These are phyloP conservation scores for Trichoderma breve DNA, from an alignment of 2,329 filamentous ascomycete species.

Conservation along the genomic window DNA sequence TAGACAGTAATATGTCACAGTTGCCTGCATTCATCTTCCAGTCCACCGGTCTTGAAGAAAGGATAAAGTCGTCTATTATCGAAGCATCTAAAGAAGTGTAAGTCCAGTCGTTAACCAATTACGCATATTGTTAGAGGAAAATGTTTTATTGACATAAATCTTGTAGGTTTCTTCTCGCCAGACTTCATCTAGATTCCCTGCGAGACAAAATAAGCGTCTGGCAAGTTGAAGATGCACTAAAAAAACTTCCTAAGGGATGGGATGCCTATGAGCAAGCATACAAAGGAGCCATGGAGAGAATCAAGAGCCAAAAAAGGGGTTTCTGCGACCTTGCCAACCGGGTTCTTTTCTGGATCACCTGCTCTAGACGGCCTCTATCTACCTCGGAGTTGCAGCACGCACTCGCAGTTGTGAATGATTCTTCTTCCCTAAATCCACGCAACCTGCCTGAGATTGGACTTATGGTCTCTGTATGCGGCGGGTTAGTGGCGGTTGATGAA, in stretches of 20 bases:
- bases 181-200: neutral
- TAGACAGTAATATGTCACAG: neutral
- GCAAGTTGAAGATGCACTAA: neutral
- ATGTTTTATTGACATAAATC: no score
- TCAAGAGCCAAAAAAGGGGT: neutral
- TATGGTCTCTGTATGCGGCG: neutral
- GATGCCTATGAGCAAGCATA: neutral
- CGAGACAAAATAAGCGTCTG: neutral
- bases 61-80: neutral
- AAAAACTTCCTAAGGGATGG: neutral
- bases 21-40: neutral
- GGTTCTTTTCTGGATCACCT: neutral
- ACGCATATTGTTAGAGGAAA: no score
- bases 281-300: neutral
- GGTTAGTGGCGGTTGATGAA: neutral
- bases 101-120: no score
- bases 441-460: neutral
- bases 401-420: neutral
- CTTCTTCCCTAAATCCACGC: neutral
- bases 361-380: neutral
- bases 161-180: neutral
- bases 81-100: neutral
- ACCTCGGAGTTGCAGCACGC: neutral
- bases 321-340: neutral
- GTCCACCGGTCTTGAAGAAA: neutral